These are phyloP conservation scores for Penicillium paneum DNA, from an alignment of 2,329 filamentous ascomycete genomes.

Conservation along the genomic window DNA sequence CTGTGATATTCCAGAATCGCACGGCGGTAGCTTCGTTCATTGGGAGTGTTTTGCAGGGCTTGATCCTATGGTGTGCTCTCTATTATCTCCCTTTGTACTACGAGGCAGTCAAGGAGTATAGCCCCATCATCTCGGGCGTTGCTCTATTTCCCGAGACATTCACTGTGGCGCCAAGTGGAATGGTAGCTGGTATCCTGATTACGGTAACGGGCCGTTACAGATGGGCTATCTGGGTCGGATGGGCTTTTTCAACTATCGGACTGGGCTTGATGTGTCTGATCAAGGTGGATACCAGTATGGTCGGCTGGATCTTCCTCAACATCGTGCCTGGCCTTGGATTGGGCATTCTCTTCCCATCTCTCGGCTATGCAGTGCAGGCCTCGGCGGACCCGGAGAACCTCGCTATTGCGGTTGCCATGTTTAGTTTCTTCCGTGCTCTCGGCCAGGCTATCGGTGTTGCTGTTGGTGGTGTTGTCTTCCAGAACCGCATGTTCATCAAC, in stretches of 20 bases:
- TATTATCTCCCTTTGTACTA: constrained; percentile 54
- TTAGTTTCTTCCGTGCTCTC: constrained; percentile 63
- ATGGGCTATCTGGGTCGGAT: constrained; percentile 60
- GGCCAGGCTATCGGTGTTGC: constrained; percentile 66
- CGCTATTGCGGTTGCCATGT: constrained; percentile 61
- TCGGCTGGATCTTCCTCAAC: constrained; percentile 60
- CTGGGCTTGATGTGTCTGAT: constrained; percentile 48
- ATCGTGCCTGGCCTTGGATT: constrained; percentile 59
- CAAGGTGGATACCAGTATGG: constrained; percentile 47
- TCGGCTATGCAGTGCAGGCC: constrained; percentile 63
- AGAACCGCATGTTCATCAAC: constrained; percentile 59
- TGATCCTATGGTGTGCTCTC: constrained; percentile 48
- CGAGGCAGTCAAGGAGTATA: constrained; percentile 51
- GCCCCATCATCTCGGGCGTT: constrained; percentile 54
- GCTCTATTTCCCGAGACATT: constrained; percentile 60
- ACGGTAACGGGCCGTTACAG: constrained; percentile 58
- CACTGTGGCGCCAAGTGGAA: constrained; percentile 60
- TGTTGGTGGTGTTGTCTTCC: constrained; percentile 66
- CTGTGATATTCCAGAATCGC: constrained; percentile 47
- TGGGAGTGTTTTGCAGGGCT: constrained; percentile 56
- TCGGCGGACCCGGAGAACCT: constrained; percentile 56
- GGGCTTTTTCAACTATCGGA: constrained; percentile 58
- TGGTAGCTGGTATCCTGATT: constrained; percentile 49
- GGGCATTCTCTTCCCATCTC: constrained; percentile 63
- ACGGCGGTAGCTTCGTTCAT: constrained; percentile 50